These are phyloP conservation scores for Leishmania lainsoni DNA, from an alignment of 208 protist genomes.

Conservation along the genomic window DNA sequence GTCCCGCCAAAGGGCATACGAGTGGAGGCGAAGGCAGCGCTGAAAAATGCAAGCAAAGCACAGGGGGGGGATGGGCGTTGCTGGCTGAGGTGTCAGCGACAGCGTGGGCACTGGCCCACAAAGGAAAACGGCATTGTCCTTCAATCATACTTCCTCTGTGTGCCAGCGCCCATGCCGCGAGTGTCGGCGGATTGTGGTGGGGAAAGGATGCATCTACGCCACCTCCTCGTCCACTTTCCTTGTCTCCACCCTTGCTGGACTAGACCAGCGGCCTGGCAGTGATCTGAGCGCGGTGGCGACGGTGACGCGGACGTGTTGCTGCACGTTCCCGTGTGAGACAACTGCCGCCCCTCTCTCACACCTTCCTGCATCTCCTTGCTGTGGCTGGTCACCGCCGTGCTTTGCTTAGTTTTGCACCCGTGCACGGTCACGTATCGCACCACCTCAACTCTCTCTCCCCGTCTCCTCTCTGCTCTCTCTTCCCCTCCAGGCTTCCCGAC, in stretches of 20 bases:
- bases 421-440: background rate
- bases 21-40: background rate
- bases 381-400: background rate
- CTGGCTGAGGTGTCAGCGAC: background rate
- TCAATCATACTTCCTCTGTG: conserved; percentile 1
- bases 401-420: background rate
- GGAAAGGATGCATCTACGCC: background rate
- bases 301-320: background rate
- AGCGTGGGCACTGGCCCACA: background rate
- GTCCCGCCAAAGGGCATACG: background rate
- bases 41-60: background rate
- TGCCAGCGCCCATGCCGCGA: background rate
- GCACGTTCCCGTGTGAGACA: background rate
- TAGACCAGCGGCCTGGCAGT: too few species aligned
- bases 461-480: background rate
- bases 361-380: background rate
- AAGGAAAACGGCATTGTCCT: conserved; percentile 2
- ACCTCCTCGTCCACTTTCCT: background rate
- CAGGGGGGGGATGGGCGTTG: background rate
- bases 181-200: background rate
- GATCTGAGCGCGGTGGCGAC: too few species aligned
- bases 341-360: background rate
- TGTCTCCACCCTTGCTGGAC: background rate
- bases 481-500: background rate
- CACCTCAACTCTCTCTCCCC: background rate